phyloP scores from a whole-genome alignment of 345 rosid genomes.

The Ceriops tagal region DNA sequence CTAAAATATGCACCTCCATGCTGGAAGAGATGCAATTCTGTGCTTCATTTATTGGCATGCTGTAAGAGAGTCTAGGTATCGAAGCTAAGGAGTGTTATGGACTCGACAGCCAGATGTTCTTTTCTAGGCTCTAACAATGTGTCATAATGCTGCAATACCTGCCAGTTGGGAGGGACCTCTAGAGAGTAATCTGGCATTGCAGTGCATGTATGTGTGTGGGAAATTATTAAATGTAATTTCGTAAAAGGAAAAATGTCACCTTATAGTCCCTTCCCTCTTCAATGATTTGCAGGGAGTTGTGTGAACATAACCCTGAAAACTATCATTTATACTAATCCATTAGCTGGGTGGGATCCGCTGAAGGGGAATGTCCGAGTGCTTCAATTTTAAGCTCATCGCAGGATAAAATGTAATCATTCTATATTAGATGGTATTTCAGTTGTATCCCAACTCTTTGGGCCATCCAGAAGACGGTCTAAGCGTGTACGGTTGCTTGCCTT shows the following conservation, averaged over 20 bases:
- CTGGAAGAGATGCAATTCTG: slow-evolving; percentile 12
- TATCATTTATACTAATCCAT: slow-evolving; percentile 26
- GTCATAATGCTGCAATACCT: no score
- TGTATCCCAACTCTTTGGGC: slow-evolving; percentile 10
- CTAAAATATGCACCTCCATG: slow-evolving; percentile 46
- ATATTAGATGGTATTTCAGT: slow-evolving; percentile 8
- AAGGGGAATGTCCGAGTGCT: slow-evolving; percentile 11
- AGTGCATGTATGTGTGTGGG: no score
- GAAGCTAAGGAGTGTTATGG: neutral
- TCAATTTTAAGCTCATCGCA: neutral
- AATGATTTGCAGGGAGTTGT: slow-evolving; percentile 30
- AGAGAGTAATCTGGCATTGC: no score
- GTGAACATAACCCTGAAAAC: slow-evolving; percentile 28
- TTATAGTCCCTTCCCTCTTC: no score
- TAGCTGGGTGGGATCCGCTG: slow-evolving; percentile 6
- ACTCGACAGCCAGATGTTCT: neutral
- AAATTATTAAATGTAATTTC: no score
- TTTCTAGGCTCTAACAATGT: no score
- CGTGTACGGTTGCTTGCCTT: neutral
- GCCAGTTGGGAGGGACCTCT: no score
- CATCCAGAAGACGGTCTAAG: neutral
- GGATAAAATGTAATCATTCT: slow-evolving; percentile 17
- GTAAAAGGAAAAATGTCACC: no score
- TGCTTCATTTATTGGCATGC: slow-evolving; percentile 31
- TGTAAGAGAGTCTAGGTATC: neutral